phyloP scores from a whole-genome alignment of 192 early-diverging fungal species.

The Martensiomyces pterosporus region DNA sequence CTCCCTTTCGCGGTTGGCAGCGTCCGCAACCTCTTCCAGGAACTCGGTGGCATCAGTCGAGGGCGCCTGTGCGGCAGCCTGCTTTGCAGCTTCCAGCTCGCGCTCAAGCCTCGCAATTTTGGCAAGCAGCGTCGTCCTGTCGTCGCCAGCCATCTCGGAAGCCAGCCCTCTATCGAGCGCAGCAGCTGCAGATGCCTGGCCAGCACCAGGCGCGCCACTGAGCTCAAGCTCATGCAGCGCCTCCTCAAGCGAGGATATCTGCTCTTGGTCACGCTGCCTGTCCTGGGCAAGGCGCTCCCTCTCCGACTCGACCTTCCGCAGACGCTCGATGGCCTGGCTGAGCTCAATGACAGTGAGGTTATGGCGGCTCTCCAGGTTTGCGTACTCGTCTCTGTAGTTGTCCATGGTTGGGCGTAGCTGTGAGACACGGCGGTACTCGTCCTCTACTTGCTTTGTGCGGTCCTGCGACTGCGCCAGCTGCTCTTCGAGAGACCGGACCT shows the following conservation, averaged over 20 bases:
- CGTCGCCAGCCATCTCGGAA: constrained; percentile 31
- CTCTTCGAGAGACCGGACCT: constrained; percentile 75
- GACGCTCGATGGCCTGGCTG: constrained; percentile 66
- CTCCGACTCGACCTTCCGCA: constrained; percentile 58
- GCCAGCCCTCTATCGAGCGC: constrained; percentile 30
- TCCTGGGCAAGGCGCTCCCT: constrained; percentile 62
- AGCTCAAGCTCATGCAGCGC: constrained; percentile 78
- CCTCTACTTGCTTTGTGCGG: constrained; percentile 74
- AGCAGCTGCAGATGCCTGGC: constrained; percentile 17
- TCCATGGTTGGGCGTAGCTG: constrained; percentile 81
- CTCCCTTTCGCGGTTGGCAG: constrained; percentile 44
- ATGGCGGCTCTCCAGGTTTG: constrained; percentile 69
- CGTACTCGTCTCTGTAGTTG: constrained; percentile 79
- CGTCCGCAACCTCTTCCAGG: constrained; percentile 39
- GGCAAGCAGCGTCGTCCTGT: constrained; percentile 38
- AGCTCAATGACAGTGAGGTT: constrained; percentile 64
- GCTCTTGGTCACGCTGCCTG: constrained; percentile 64
- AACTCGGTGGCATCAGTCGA: constrained; percentile 17
- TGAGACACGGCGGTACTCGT: constrained; percentile 79
- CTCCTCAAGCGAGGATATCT: constrained; percentile 75
- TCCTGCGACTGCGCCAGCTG: constrained; percentile 66
- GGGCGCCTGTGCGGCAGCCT: constrained; percentile 7
- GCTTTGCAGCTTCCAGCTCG: constrained; percentile 50
- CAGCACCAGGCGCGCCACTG: constrained; percentile 26
- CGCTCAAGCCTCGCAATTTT: constrained; percentile 60